Conservation (phyloP, 108 stramenopile genomes). For the Pseudonitzschia delicatissima region DNA sequence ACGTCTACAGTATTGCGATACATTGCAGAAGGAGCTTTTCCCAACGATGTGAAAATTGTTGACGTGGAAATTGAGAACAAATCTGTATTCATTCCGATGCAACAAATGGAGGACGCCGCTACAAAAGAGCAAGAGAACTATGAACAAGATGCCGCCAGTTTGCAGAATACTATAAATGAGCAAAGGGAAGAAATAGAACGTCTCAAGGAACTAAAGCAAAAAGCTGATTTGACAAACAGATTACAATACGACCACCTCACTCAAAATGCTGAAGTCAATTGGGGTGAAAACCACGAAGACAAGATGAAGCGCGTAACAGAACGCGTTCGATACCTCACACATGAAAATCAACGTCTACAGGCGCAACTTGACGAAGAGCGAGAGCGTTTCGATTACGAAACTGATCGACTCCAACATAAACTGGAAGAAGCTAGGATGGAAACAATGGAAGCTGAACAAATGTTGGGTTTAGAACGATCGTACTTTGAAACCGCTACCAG, state of each 20-base stretch:
- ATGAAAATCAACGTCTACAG: conserved; percentile 8
- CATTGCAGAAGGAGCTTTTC: neutral
- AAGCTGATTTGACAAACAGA: neutral
- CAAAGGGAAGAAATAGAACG: conserved; percentile 1
- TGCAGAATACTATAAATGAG: conserved; percentile 4
- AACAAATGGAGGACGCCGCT: conserved; percentile 2
- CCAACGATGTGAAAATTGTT: conserved; percentile 5
- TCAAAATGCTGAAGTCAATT: neutral
- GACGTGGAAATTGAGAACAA: neutral
- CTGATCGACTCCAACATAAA: conserved; percentile 1
- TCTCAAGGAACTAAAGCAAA: conserved; percentile 4
- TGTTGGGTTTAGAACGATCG: conserved; percentile 10
- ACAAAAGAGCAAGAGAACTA: conserved; percentile 2
- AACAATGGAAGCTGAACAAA: neutral
- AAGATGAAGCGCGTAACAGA: conserved; percentile 10
- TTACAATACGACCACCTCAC: conserved; percentile 1
- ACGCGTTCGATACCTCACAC: neutral
- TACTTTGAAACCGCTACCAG: conserved; percentile 9
- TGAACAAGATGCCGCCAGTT: neutral
- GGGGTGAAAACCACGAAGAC: conserved; percentile 12
- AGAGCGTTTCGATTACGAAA: neutral
- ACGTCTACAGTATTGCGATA: neutral
- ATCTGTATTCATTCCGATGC: neutral
- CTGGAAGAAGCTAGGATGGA: conserved; percentile 3
- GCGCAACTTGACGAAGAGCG: conserved; percentile 5